phyloP scores from a whole-genome alignment of 345 rosid genomes.

The Gossypium longicalyx region DNA sequence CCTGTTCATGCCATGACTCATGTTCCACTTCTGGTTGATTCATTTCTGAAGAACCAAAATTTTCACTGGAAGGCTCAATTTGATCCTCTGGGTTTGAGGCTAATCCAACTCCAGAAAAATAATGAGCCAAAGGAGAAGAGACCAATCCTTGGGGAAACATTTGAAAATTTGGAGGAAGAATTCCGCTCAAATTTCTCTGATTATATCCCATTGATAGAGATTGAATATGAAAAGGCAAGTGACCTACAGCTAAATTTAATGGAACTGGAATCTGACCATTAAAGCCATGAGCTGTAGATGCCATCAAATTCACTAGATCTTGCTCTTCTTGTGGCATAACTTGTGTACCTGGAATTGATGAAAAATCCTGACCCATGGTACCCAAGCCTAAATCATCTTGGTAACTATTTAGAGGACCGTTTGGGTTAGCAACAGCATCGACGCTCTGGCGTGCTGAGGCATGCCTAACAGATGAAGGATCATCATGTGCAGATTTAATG shows the following conservation, averaged over 20 bases:
- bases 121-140: slow-evolving; percentile 54
- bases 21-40: slow-evolving; percentile 47
- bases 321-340: slow-evolving; percentile 80
- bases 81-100: slow-evolving; percentile 49
- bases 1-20: slow-evolving; percentile 62
- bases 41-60: slow-evolving; percentile 39
- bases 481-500: slow-evolving; percentile 36
- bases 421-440: slow-evolving; percentile 43
- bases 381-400: slow-evolving; percentile 49
- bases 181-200: slow-evolving; percentile 61
- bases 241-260: slow-evolving; percentile 54
- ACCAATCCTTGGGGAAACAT: slow-evolving; percentile 60
- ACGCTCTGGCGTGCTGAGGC: slow-evolving; percentile 38
- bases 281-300: slow-evolving; percentile 57
- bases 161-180: slow-evolving; percentile 58
- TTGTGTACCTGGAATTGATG: slow-evolving; percentile 37
- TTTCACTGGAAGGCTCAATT: slow-evolving; percentile 37
- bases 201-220: slow-evolving; percentile 64
- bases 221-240: slow-evolving; percentile 46
- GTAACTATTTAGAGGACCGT: slow-evolving; percentile 40
- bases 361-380: slow-evolving; percentile 41
- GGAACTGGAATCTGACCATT: slow-evolving; percentile 74
- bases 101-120: slow-evolving; percentile 54
- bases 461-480: slow-evolving; percentile 48
- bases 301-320: slow-evolving; percentile 66